A percentile compares a stretch with the other conserved stretches of the same genome.
Evolutionary conservation across 1,284 basidiomycete genomes (phyloP).

Genomic region (Puccinia brachypodii): DNA sequence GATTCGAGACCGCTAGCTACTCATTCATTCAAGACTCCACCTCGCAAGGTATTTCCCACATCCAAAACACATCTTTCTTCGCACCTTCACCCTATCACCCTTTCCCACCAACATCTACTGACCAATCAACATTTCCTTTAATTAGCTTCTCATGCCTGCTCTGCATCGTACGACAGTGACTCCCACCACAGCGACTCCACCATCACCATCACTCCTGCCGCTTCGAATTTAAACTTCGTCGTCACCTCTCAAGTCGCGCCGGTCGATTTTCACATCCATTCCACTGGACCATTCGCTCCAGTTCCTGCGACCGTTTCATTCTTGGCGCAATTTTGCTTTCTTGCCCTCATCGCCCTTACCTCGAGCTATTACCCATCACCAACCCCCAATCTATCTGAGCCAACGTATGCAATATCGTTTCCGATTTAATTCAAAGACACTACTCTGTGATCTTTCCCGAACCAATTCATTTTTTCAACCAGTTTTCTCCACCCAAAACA

Average conservation of each 20-base stretch:
- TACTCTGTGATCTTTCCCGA: neutral
- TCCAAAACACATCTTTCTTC: neutral
- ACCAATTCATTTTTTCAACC: neutral
- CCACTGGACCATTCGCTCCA: neutral
- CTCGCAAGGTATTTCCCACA: slow-evolving; percentile 4
- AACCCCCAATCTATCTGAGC: neutral
- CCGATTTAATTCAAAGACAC: slow-evolving; percentile 15
- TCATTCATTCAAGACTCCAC: slow-evolving; percentile 21
- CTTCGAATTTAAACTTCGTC: slow-evolving; percentile 6
- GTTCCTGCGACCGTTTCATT: neutral
- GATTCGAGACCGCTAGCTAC: slow-evolving; percentile 15
- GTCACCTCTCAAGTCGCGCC: neutral
- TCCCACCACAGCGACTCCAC: neutral
- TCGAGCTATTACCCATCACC: too few species aligned
- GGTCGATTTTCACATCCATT: neutral
- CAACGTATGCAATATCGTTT: slow-evolving; percentile 2
- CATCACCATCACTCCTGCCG: neutral
- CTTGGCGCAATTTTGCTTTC: neutral
- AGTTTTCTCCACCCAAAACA: neutral
- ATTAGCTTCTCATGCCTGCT: neutral
- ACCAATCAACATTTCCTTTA: neutral
- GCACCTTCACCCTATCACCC: neutral
- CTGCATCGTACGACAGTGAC: neutral
- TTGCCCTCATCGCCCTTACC: neutral
- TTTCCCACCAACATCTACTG: neutral